Base-by-base conservation (phyloP, 371 early-diverging fungal genomes). In the Mucor racemosus region DNA sequence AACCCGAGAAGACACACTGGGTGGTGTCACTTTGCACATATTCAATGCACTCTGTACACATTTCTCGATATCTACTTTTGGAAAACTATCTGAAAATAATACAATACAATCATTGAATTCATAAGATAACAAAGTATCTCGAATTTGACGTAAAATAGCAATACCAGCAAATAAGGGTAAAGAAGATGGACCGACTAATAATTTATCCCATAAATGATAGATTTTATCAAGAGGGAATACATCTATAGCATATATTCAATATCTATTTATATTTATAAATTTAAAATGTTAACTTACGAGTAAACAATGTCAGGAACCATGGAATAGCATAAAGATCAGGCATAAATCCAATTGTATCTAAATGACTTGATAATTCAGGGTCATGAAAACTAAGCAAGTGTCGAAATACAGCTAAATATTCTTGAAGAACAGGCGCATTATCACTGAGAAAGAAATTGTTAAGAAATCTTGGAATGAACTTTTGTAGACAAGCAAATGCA, bases 271-370 rank as follows among this genome's bases (percentile, higher is more conserved):
- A 5, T 15, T 19, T 57, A 13, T 4, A 38, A 56, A 50, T 2
- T 21, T 8, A 26, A 13, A 31, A 9, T 3, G 17, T 17, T 15
- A 5, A 76, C 86, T 82, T 83, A 88, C 91, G 93, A 1, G 94
- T 90, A 72, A 92, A 94, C 15, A 93, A 70, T 0, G 94, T 93
- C 76, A 93, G 81, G 65, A 93, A 90, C 92, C 94, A 95, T 8
- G 92, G 89, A 15, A 95, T 92, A 10, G 94, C 93, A 67, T 90
- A 95, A 7, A 93, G 74, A 33, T 93, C 88, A 5, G 92, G 92
- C 26, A 80, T 73, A 55, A 93, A 88, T 2, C 88, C 88, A 56
- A 93, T 87, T 7, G 67, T 66, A 31, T 84, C 79, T 44, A 93
- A 66, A 73, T 94, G 91, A 19, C 73, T 75, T 3, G 92, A 86